Evolutionary conservation across 1,139 yeast genomes (phyloP).

Genomic region (Blastobotrys persicus): DNA sequence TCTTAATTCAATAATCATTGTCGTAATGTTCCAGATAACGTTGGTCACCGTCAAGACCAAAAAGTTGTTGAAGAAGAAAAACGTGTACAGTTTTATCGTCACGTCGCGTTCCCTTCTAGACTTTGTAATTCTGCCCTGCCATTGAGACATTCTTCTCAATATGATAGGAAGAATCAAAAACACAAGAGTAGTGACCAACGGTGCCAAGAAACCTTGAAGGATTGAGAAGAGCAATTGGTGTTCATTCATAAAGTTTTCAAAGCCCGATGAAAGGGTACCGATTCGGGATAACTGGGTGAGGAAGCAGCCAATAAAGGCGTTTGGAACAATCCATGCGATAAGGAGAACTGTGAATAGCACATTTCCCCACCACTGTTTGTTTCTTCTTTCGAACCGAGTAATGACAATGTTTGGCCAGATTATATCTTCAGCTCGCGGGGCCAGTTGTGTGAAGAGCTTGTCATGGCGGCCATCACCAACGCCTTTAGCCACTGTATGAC

Average conservation of each 20-base stretch:
- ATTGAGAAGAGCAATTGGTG: constrained; percentile 37
- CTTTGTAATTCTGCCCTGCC: constrained; percentile 42
- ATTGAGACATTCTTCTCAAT: constrained; percentile 39
- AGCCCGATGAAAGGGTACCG: constrained; percentile 40
- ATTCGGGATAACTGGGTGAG: constrained; percentile 38
- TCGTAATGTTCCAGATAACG: constrained; percentile 40
- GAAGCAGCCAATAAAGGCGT: constrained; percentile 44
- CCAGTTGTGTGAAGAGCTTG: constrained; percentile 29
- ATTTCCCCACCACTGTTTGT: constrained; percentile 39
- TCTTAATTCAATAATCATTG: constrained; percentile 34
- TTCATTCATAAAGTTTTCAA: constrained; percentile 32
- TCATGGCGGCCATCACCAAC: constrained; percentile 18
- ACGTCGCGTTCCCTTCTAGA: constrained; percentile 41
- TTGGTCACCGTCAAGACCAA: constrained; percentile 41
- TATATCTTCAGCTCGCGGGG: constrained; percentile 41
- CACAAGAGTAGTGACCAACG: constrained; percentile 37
- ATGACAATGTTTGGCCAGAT: constrained; percentile 40
- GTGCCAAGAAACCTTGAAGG: constrained; percentile 43
- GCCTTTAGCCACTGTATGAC: constrained; percentile 31
- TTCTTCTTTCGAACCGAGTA: constrained; percentile 31
- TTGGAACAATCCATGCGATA: constrained; percentile 42
- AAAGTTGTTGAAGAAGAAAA: constrained; percentile 42
- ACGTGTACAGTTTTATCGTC: constrained; percentile 38
- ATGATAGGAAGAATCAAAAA: constrained; percentile 39
- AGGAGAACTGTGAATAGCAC: constrained; percentile 33